Evolutionary conservation across 1,139 yeast genomes (phyloP).

Genomic region (Komagataea norvegica): DNA sequence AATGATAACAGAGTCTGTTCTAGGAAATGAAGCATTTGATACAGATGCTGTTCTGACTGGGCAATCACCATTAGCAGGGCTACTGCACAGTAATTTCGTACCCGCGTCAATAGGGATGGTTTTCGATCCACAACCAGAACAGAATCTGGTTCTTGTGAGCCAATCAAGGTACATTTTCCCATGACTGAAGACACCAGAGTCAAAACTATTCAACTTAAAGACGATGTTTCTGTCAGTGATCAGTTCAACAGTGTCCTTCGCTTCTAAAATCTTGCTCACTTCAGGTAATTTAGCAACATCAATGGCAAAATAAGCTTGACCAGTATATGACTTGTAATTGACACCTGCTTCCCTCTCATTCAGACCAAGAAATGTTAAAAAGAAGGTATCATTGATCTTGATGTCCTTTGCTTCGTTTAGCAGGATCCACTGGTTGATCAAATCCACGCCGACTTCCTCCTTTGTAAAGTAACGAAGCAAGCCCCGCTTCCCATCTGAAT

Average conservation of each 20-base stretch:
- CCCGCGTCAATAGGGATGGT: constrained; percentile 79
- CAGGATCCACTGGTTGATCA: constrained; percentile 16
- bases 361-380: constrained; percentile 60
- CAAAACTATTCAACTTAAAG: constrained; percentile 37
- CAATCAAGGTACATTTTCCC: constrained; percentile 85
- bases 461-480: constrained; percentile 14
- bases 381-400: constrained; percentile 22
- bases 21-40: constrained; percentile 66
- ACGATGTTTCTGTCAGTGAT: constrained; percentile 17
- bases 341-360: constrained; percentile 47
- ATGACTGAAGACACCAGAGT: constrained; percentile 70
- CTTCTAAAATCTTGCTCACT: constrained; percentile 13
- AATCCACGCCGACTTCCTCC: constrained; percentile 11
- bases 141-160: constrained; percentile 67
- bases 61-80: constrained; percentile 36
- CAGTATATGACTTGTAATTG: constrained; percentile 46
- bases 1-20: constrained; percentile 86
- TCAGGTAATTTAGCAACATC: constrained; percentile 44
- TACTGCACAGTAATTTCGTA: constrained; percentile 64
- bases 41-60: constrained; percentile 52
- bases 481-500: constrained; percentile 5
- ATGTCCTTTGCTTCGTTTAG: constrained; percentile 21
- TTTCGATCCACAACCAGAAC: constrained; percentile 83
- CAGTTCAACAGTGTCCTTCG: constrained; percentile 4
- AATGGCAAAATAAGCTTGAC: constrained; percentile 74